Base-by-base conservation (phyloP, 2,329 filamentous ascomycete genomes). In the Hypoxylon sp. region DNA sequence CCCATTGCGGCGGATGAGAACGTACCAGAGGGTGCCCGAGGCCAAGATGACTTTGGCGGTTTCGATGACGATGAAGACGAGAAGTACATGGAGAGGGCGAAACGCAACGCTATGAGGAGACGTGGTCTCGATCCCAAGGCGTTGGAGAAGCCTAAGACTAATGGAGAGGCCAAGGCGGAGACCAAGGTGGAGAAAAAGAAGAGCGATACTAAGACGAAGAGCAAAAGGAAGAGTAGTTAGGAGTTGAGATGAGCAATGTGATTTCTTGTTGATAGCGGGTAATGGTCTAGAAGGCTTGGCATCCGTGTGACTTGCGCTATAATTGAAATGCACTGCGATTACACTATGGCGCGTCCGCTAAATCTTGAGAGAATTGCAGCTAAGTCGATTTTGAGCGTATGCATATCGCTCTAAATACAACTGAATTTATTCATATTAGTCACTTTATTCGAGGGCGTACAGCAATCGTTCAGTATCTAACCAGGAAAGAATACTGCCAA, bases 11-110 rank as follows among this genome's bases (percentile, higher is more conserved):
- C 77, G 52, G 79, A 84, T 50, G 78, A 80, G 15, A 81, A 83
- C 31, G 82, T 82, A 11, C 79, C 85, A 24, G 75, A 76, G 3
- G 77, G 79, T 17, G 75, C 75, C 7, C 77, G 77, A 8, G 75
- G 76, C 29, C 83, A 82, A 17, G 87, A 88, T 66, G 83, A 83
- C 53, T 94, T 94, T 78, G 91, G 89, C 55, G 91, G 87, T 1
- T 95, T 92, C 77, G 89, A 94, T 67, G 91, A 93, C 0, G 88
- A 91, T 0, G 91, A 90, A 77, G 93, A 95, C 76, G 80, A 85
- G 73, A 85, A 89, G 73, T 90, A 91, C 77, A 93, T 94, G 47
- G 87, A 91, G 75, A 88, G 89, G 74, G 91, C 89, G n/a, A 89
- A 90, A 83, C 87, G 88, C 72, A 93, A 91, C 75, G 87, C 89